Percentiles rank a stretch among this genome's conserved stretches.
These are phyloP conservation scores for Pezicula rhizophila DNA, from an alignment of 2,329 filamentous ascomycete genomes.

Conservation along the genomic window DNA sequence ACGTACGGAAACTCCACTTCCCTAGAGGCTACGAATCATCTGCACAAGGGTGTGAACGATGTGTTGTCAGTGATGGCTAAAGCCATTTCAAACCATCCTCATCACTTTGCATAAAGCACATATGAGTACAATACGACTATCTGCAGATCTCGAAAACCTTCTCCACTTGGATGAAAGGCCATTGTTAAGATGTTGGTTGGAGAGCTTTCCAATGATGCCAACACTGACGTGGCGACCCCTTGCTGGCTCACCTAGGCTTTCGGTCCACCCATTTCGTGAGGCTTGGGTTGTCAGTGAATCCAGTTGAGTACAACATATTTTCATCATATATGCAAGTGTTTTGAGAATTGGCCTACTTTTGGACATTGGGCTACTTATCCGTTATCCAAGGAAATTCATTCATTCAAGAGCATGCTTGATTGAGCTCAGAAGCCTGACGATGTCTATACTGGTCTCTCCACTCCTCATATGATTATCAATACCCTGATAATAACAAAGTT, in stretches of 20 bases:
- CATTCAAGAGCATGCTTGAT: no score
- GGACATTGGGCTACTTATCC: not conserved
- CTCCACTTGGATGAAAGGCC: conserved; percentile 13
- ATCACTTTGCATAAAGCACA: conserved; percentile 22
- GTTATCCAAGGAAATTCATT: no score
- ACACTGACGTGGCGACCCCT: conserved; percentile 26
- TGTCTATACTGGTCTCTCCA: not conserved
- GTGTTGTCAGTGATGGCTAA: conserved; percentile 23
- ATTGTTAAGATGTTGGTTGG: conserved; percentile 17
- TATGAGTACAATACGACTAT: conserved; percentile 14
- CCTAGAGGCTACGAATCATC: conserved; percentile 3
- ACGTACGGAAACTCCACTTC: conserved; percentile 4
- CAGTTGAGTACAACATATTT: conserved; percentile 12
- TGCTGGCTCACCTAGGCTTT: conserved; percentile 19
- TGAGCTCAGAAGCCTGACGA: not conserved
- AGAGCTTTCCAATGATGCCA: conserved; percentile 17
- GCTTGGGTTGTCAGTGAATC: conserved; percentile 12
- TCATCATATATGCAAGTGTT: conserved; percentile 10
- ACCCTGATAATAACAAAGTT: not conserved
- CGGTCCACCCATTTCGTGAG: conserved; percentile 13
- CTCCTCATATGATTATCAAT: not conserved
- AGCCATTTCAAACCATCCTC: conserved; percentile 14
- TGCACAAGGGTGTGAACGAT: conserved; percentile 17
- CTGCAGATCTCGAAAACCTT: conserved; percentile 19
- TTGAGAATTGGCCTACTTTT: not conserved